Base-by-base conservation (phyloP, 495 filamentous ascomycete genomes). In the Penicillium egyptiacum region DNA sequence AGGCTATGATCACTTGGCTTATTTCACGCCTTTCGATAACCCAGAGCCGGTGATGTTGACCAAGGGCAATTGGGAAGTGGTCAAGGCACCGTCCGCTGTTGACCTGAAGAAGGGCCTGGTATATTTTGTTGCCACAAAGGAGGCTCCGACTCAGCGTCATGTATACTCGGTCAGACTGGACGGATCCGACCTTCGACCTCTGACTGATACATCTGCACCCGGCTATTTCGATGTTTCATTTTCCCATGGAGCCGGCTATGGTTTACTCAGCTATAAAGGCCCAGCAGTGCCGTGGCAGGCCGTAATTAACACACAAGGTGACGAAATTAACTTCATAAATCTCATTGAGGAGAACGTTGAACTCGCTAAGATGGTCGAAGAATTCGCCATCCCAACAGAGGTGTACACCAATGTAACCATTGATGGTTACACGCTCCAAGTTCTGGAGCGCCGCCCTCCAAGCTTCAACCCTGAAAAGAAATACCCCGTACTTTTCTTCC, bases 401-500 rank as follows among this genome's bases (percentile, higher is more conserved):
- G 83, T 89, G 30, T 98, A 94, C 70, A 84, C 87, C 40, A 97
- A 89, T 25, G 81, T 98, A 48, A 89, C 85, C 26, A 82, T 97
- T 17, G 89, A 92, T 51, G 87, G 86, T 48, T 84, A 82, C 66
- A 81, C 83, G 4, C 83, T 98, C 30, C 89, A 98, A 63, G 87
- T 95, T 46, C 78, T 98, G 17, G 94, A 98, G 71, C 85, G 92
- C 19, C 88, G 90, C 0, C 95, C 94, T 30, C 87, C 95, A 0
- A 87, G 96, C 66, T 98, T 98, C 71, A 85, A 96, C 69, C 78
- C 83, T 26, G 86, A 83, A 55, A 92, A 88, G 70, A 84, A 87
- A 63, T 98, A 98, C 61, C 95, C 94, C 1, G 91, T 98, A 9
- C 82, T 98, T 2, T 98, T 98, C 77, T 86, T 89, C 60, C 83